Evolutionary conservation across 192 early-diverging fungal genomes (phyloP).

Genomic region (Oehlia diaphana): DNA sequence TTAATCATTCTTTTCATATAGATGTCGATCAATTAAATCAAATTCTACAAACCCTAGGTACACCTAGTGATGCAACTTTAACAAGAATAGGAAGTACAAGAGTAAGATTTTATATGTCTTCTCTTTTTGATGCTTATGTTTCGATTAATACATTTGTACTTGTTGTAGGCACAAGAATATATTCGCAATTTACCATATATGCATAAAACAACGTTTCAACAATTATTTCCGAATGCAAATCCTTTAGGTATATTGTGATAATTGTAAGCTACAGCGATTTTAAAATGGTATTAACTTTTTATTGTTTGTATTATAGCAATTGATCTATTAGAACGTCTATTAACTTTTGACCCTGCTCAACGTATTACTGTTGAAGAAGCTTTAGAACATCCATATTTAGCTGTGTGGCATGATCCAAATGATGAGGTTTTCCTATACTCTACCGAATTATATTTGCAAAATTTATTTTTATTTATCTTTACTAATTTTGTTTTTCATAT

Average conservation of each 20-base stretch:
- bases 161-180: slow-evolving; percentile 76
- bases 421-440: slow-evolving; percentile 38
- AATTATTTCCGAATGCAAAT: slow-evolving; percentile 80
- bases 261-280: not conserved
- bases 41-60: slow-evolving; percentile 84
- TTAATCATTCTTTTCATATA: slow-evolving; percentile 24
- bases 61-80: slow-evolving; percentile 75
- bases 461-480: not conserved
- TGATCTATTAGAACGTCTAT: slow-evolving; percentile 76
- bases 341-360: slow-evolving; percentile 76
- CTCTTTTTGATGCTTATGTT: not conserved
- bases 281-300: not conserved
- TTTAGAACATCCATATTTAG: slow-evolving; percentile 82
- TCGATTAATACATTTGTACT: not conserved
- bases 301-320: slow-evolving; percentile 51
- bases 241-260: slow-evolving; percentile 66
- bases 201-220: slow-evolving; percentile 66
- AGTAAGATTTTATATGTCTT: not conserved
- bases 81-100: slow-evolving; percentile 72
- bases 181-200: slow-evolving; percentile 82
- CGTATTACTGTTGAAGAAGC: slow-evolving; percentile 88
- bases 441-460: not conserved
- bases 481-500: not conserved
- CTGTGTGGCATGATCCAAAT: slow-evolving; percentile 49
- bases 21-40: slow-evolving; percentile 92